A percentile compares a stretch with the other conserved stretches of the same genome.
These are phyloP conservation scores for Raphanus hybrid DNA, from an alignment of 441 rosid species.

Conservation along the genomic window DNA sequence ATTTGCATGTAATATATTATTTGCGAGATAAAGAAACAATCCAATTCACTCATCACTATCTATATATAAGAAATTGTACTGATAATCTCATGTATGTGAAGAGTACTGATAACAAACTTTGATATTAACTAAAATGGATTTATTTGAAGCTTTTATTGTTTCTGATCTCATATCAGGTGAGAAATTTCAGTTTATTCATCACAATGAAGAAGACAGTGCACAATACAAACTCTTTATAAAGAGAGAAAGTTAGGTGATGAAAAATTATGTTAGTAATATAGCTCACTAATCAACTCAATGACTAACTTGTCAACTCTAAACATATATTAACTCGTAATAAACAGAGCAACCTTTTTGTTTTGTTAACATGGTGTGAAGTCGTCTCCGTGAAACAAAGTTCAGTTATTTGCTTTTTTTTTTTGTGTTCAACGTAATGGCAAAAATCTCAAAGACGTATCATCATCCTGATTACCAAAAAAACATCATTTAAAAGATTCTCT, in stretches of 20 bases:
- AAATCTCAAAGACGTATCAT: slow-evolving; percentile 23
- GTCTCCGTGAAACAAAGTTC: background rate
- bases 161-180: background rate
- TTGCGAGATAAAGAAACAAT: background rate
- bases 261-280: background rate
- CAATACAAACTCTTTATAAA: background rate
- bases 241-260: background rate
- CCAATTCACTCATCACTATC: background rate
- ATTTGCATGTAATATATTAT: background rate
- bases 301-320: background rate
- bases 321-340: background rate
- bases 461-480: slow-evolving; percentile 2
- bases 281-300: background rate
- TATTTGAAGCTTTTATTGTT: background rate
- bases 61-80: background rate
- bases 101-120: background rate
- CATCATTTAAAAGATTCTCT: slow-evolving; percentile 11
- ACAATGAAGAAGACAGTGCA: background rate
- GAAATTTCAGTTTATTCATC: background rate
- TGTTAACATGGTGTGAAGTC: background rate
- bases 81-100: background rate
- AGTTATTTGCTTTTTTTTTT: background rate
- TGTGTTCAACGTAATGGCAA: background rate
- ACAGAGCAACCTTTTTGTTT: background rate
- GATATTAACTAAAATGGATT: background rate